Evolutionary conservation across 352 stramenopile genomes (phyloP), one percentile per base, ranked within the genome.

Genomic region (Aphanomyces stellatus): DNA sequence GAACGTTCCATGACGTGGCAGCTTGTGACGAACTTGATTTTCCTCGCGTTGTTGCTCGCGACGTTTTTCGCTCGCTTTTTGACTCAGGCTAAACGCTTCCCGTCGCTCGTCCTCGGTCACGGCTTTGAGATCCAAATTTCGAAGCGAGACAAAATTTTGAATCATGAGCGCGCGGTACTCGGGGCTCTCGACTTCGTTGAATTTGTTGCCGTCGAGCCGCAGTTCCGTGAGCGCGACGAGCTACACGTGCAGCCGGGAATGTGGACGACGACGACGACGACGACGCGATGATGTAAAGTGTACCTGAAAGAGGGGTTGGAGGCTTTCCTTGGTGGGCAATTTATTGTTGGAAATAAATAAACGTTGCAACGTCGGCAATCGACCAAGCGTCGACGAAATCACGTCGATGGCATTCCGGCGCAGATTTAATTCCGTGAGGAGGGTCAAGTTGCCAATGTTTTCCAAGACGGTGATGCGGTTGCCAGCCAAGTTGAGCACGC

Each of bases 311-410:
- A 97, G 56, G 0, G 83, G 86, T 7, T 85, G 76, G 5, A 96
- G 74, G 15, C 80, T 68, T 2, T 96, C 78, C 10, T 95, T 77
- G 11, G 70, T 74, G 8, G 84, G 77, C 2, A 97, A 72, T n/a
- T 77, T 76, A 71, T 97, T 97, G 73, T 96, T 96, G 0, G 87
- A 96, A 2, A 97, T 70, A 65, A 96, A 97, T 15, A 97, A 69
- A 1, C 91, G 79, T 65, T 96, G 84, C 0, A 97, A 71, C 3
- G 82, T 86, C 10, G 87, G 81, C 10, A 97, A 61, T 1, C 74
- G 76, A 22, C 88, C 79, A 15, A 97, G 79, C 3, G 62, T 31
- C 13, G 72, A 77, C 7, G 55, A 64, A 25, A 92, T 80, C 5
- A 60, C 69, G 1, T 59, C 69, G 65, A 96, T 96, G 22, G 70